Evolutionary conservation across 2,329 filamentous ascomycete species (phyloP).

Genomic region (Aschersonia sp.): DNA sequence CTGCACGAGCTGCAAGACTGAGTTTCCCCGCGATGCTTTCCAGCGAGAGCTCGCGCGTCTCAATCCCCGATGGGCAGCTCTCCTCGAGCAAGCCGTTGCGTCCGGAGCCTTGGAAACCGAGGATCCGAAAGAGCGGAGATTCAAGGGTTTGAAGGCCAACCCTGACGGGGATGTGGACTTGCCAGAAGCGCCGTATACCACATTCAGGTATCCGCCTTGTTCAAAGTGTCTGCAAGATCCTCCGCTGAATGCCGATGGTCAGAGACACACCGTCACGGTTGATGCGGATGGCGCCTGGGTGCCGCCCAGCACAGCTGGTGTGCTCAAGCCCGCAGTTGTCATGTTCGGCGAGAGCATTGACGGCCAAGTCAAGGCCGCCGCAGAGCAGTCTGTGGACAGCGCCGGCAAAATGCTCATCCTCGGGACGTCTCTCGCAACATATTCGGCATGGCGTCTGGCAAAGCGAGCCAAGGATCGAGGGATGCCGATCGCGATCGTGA

Average conservation of each 20-base stretch:
- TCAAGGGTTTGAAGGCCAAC: slow-evolving; percentile 65
- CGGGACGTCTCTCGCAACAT: slow-evolving; percentile 85
- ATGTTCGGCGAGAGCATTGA: slow-evolving; percentile 94
- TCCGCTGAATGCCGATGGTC: slow-evolving; percentile 39
- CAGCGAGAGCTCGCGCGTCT: slow-evolving; percentile 61
- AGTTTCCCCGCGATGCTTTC: slow-evolving; percentile 58
- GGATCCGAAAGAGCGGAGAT: slow-evolving; percentile 52
- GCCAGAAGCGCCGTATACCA: slow-evolving; percentile 72
- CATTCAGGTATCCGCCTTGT: slow-evolving; percentile 83
- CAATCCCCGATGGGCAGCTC: slow-evolving; percentile 75
- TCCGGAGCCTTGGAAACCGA: slow-evolving; percentile 67
- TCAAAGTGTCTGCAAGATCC: slow-evolving; percentile 60
- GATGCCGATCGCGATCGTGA: slow-evolving; percentile 79
- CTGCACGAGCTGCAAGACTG: slow-evolving; percentile 63
- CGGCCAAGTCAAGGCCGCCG: slow-evolving; percentile 51
- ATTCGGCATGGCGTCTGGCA: slow-evolving; percentile 83
- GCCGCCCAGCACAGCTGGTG: slow-evolving; percentile 50
- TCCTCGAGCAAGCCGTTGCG: slow-evolving; percentile 56
- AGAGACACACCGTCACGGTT: slow-evolving; percentile 44
- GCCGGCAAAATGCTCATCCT: slow-evolving; percentile 65
- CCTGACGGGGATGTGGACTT: slow-evolving; percentile 92
- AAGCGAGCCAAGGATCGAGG: slow-evolving; percentile 68
- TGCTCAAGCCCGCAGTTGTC: slow-evolving; percentile 83
- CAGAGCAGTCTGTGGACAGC: slow-evolving; percentile 66
- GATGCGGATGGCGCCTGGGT: slow-evolving; percentile 74